Evolutionary conservation across 2,329 filamentous ascomycete genomes (phyloP).

Genomic region (Epichloe amarillans): DNA sequence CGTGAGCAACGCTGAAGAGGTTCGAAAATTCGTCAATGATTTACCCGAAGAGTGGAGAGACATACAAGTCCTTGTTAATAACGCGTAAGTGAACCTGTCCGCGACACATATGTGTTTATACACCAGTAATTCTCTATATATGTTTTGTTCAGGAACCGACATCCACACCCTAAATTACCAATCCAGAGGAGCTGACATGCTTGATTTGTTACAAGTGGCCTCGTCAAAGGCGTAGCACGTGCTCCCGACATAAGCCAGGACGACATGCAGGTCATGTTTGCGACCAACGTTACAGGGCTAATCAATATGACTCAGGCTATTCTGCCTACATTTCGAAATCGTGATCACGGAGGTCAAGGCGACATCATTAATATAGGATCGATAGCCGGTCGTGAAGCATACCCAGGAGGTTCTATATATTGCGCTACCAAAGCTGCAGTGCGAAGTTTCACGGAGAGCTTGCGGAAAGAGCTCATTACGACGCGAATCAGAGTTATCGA

Average conservation of each 20-base stretch:
- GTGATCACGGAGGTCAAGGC: constrained; percentile 61
- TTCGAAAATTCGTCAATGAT: constrained; percentile 56
- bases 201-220: constrained; percentile 41
- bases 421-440: constrained; percentile 88
- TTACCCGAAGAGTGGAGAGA: constrained; percentile 73
- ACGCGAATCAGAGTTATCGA: constrained; percentile 74
- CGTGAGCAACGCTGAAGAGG: constrained; percentile 65
- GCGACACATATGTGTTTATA: neutral
- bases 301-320: constrained; percentile 95
- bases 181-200: neutral
- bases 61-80: constrained; percentile 86
- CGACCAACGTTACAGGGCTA: constrained; percentile 85
- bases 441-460: constrained; percentile 66
- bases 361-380: constrained; percentile 94
- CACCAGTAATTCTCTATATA: neutral
- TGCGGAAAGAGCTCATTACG: constrained; percentile 72
- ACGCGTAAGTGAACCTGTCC: constrained; percentile 54
- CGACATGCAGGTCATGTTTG: constrained; percentile 79
- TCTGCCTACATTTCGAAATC: constrained; percentile 67
- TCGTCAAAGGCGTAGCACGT: constrained; percentile 78
- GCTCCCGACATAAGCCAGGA: constrained; percentile 70
- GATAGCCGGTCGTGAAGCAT: constrained; percentile 77
- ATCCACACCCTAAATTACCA: neutral
- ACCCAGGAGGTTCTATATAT: constrained; percentile 79
- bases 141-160: too few relatives aligned